A percentile compares a stretch with the other conserved stretches of the same genome.
These are phyloP conservation scores for Vitis labrusca DNA, from an alignment of 164 flowering plant species.

Conservation along the genomic window DNA sequence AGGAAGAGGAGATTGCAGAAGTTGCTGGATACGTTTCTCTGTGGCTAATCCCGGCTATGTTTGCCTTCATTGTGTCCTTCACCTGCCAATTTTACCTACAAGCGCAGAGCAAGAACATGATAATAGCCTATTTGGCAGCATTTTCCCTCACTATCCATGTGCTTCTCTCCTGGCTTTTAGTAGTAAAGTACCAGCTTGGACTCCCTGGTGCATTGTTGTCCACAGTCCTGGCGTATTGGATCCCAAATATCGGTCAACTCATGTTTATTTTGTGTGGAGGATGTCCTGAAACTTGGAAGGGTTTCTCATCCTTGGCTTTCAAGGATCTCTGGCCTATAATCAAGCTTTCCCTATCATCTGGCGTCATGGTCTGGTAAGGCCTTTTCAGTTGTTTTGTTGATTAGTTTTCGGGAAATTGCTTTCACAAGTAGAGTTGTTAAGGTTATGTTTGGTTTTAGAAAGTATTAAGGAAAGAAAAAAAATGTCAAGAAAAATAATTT, in stretches of 20 bases:
- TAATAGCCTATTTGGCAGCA: slow-evolving; percentile 46
- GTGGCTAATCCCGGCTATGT: slow-evolving; percentile 41
- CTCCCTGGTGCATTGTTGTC: slow-evolving; percentile 47
- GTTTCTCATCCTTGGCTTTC: slow-evolving; percentile 53
- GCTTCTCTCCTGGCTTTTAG: slow-evolving; percentile 47
- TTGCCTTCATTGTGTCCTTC: slow-evolving; percentile 33
- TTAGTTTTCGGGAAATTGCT: too few species aligned
- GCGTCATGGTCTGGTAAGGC: slow-evolving; percentile 62
- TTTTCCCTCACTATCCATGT: slow-evolving; percentile 34
- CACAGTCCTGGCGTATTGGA: slow-evolving; percentile 40
- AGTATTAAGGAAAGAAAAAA: too few species aligned
- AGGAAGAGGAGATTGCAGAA: slow-evolving; percentile 29
- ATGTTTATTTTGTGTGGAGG: slow-evolving; percentile 32
- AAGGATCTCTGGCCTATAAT: slow-evolving; percentile 51
- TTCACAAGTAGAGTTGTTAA: too few species aligned
- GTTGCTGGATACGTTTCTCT: slow-evolving; percentile 31
- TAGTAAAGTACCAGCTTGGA: slow-evolving; percentile 28
- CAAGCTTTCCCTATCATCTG: slow-evolving; percentile 65
- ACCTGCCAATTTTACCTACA: slow-evolving; percentile 56
- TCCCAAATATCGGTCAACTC: slow-evolving; percentile 43
- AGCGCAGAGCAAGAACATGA: slow-evolving; percentile 52
- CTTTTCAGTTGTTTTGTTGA: too few species aligned
- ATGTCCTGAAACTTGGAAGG: slow-evolving; percentile 59
- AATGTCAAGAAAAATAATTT: too few species aligned
- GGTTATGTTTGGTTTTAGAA: too few species aligned